Percentiles rank a stretch among this genome's conserved stretches.
These are phyloP conservation scores for Colletotrichum higginsianum DNA, from an alignment of 2,329 filamentous ascomycete species.

Conservation along the genomic window DNA sequence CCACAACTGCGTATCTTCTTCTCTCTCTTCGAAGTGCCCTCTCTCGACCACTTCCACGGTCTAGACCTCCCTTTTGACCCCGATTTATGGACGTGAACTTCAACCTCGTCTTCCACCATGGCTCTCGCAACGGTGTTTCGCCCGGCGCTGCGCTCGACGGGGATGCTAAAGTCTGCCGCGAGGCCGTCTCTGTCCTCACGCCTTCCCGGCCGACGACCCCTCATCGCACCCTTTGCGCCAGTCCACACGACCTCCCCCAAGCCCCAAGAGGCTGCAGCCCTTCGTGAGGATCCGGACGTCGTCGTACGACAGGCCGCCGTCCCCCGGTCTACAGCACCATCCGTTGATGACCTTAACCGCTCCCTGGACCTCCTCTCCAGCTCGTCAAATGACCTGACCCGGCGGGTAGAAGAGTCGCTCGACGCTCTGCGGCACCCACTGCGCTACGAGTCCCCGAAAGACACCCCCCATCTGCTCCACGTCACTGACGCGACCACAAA, in stretches of 20 bases:
- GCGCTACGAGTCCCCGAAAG: not conserved
- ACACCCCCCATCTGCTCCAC: not conserved
- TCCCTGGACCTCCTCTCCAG: not conserved
- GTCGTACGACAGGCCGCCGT: not conserved
- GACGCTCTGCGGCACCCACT: not conserved
- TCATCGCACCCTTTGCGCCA: not conserved
- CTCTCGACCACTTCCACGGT: not conserved
- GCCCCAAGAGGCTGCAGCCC: constrained; percentile 14
- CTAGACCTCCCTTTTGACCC: not conserved
- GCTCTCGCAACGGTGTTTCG: constrained; percentile 3
- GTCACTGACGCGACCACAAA: not conserved
- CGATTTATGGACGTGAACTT: not conserved
- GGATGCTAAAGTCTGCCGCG: constrained; percentile 2
- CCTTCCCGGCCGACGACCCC: not conserved
- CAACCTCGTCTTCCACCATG: not conserved
- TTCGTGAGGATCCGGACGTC: not conserved
- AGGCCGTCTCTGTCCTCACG: not conserved
- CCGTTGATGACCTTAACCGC: not conserved
- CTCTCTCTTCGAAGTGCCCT: not conserved
- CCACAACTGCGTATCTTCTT: not conserved
- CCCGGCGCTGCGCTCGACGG: constrained; percentile 8
- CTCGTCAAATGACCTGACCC: not conserved
- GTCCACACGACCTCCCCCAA: constrained; percentile 34
- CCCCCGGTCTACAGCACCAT: not conserved
- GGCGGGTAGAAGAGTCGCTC: not conserved